phyloP scores from a whole-genome alignment of 441 rosid genomes.

The Jatropha multifida region DNA sequence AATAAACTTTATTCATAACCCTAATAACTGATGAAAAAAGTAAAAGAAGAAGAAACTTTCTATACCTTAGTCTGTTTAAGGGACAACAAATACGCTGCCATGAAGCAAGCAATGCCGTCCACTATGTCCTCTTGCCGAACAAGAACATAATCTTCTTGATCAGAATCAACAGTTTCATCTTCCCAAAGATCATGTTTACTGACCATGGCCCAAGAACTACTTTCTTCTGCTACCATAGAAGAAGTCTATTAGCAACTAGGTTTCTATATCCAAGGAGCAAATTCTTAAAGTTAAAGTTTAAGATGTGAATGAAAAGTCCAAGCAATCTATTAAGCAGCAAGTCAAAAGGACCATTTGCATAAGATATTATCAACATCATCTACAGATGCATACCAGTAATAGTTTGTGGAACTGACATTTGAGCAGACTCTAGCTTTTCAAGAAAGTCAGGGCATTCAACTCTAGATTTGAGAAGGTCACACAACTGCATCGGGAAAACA shows the following conservation, averaged over 20 bases:
- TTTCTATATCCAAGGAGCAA: conserved; percentile 3
- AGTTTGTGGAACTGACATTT: conserved; percentile 51
- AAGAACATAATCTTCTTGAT: conserved; percentile 76
- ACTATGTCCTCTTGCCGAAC: conserved; percentile 96
- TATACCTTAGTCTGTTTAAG: conserved; percentile 86
- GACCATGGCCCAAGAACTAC: conserved; percentile 86
- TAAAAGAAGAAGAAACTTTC: conserved; percentile 1
- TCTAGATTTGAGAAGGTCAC: conserved; percentile 81
- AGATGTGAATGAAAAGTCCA: background rate
- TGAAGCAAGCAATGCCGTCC: conserved; percentile 92
- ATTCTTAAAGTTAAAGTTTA: conserved; percentile 16
- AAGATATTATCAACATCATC: conserved; percentile 5
- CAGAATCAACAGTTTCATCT: conserved; percentile 43
- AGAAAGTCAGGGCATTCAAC: conserved; percentile 72
- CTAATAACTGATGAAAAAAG: background rate
- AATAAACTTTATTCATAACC: background rate
- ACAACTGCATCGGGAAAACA: conserved; percentile 50
- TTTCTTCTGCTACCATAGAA: conserved; percentile 57
- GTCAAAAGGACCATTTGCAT: conserved; percentile 1
- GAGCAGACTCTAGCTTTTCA: conserved; percentile 67
- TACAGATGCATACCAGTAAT: conserved; percentile 45
- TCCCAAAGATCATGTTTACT: conserved; percentile 77
- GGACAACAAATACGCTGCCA: conserved; percentile 86
- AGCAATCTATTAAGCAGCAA: background rate
- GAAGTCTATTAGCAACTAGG: conserved; percentile 17